Base-by-base conservation (phyloP, 495 filamentous ascomycete genomes). In the Aspergillus olivimuriae region DNA sequence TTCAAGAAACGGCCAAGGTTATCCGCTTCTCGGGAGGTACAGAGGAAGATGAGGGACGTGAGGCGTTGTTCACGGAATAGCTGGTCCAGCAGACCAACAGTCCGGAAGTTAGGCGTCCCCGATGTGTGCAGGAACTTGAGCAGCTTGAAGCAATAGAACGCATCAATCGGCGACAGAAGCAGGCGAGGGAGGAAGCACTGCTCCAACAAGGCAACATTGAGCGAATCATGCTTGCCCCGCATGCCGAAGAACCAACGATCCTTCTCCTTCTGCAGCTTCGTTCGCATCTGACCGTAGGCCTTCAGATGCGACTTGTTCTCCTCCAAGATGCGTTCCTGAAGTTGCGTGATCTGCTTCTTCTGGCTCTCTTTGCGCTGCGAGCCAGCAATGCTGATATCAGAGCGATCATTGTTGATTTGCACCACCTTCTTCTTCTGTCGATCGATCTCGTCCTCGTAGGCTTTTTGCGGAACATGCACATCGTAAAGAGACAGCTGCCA, bases 141-240 rank as follows among this genome's bases (percentile, higher is more conserved):
- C 70, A 97, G 81, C 52, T 78, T 78, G 61, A 89, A 92, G 41
- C 77, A 82, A 61, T 86, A 99, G 39, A 89, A 83, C 4, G 91
- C 85, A 56, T 99, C 94, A 20, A 84, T 68, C 2, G 87, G 79
- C 0, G 90, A 95, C 14, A 96, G 65, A 4, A 90, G 73, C 24
- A 94, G 68, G 16, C 94, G 82, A 9, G 94, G 92, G 19, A 96
- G 62, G 44, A 99, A 81, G 60, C 94, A 99, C 50, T 91, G 80
- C 56, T 95, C 88, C 21, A 97, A 73, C 17, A 99, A 63, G 3
- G 80, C 75, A 50, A 86, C 75, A 41, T 89, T 81, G 5, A 92
- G 66, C 10, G 69, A 72, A 39, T 91, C 79, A 21, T 75, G 69
- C 46, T 85, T 84, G 17, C 70, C 67, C 7, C 74, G 73, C 53